Percentiles rank a stretch among this genome's conserved stretches.
Evolutionary conservation across 1,284 basidiomycete species (phyloP).

Genomic region (Sphaerobolus stellatus): DNA sequence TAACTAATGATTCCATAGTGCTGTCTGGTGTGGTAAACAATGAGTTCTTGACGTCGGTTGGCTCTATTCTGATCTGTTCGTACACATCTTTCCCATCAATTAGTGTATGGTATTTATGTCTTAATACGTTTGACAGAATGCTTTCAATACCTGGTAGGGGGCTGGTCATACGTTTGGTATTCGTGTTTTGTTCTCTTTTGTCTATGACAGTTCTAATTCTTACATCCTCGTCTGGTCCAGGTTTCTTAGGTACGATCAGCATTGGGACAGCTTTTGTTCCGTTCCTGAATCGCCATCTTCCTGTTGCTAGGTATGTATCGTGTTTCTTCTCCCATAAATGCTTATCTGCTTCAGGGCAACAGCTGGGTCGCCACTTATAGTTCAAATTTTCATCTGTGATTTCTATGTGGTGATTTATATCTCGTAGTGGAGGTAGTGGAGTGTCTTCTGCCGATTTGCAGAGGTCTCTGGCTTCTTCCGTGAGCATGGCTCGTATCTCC

Average conservation of each 20-base stretch:
- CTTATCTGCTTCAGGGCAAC: conserved; percentile 29
- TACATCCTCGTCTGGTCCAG: conserved; percentile 21
- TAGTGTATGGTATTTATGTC: conserved; percentile 27
- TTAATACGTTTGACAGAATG: conserved; percentile 22
- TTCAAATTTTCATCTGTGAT: too few relatives aligned
- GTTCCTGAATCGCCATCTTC: conserved; percentile 28
- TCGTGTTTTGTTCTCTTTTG: conserved; percentile 21
- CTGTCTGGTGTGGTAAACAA: conserved; percentile 33
- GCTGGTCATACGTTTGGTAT: conserved; percentile 25
- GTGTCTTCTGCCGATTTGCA: conserved; percentile 28
- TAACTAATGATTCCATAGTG: conserved; percentile 33
- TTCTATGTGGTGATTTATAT: conserved; percentile 38
- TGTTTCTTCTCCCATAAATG: conserved; percentile 31
- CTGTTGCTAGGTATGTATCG: conserved; percentile 26
- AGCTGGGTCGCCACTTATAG: conserved; percentile 22
- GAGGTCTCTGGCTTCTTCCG: conserved; percentile 22
- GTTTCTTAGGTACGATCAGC: conserved; percentile 35
- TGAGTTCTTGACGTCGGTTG: conserved; percentile 27
- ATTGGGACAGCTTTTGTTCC: conserved; percentile 33
- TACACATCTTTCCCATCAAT: conserved; percentile 20
- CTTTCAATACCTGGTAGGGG: conserved; percentile 28
- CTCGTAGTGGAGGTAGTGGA: conserved; percentile 28
- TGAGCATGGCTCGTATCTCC: too few relatives aligned
- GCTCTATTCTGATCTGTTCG: conserved; percentile 34
- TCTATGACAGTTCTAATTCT: conserved; percentile 22